A percentile compares a stretch with the other conserved stretches of the same genome.
Conservation (phyloP, 768 basidiomycete species). For the Boletus reticuloceps region DNA sequence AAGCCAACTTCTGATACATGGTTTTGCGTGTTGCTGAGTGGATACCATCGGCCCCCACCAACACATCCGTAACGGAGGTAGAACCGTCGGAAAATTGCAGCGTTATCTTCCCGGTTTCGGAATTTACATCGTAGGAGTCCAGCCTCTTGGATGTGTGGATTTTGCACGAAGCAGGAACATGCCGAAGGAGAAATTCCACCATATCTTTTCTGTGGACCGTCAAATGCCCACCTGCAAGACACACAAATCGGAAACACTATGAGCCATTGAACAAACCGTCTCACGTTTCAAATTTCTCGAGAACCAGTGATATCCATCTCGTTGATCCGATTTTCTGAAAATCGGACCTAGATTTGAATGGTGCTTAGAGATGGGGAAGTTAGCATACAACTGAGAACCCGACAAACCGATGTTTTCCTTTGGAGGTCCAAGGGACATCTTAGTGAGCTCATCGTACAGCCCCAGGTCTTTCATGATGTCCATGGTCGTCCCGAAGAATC, state of each 20-base stretch:
- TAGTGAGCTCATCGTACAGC: slow-evolving; percentile 32
- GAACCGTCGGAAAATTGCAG: slow-evolving; percentile 40
- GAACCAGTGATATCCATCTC: slow-evolving; percentile 29
- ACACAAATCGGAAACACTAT: neutral
- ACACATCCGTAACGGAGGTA: slow-evolving; percentile 35
- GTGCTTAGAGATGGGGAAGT: neutral
- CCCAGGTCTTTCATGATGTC: slow-evolving; percentile 39
- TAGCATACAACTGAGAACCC: no score
- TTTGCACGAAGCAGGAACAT: slow-evolving; percentile 26
- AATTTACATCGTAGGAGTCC: slow-evolving; percentile 23
- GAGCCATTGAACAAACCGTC: neutral
- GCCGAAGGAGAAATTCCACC: slow-evolving; percentile 31
- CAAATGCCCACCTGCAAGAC: slow-evolving; percentile 26
- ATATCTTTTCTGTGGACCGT: slow-evolving; percentile 39
- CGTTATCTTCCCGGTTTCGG: slow-evolving; percentile 22
- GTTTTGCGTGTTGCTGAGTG: slow-evolving; percentile 33
- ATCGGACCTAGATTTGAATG: slow-evolving; percentile 15
- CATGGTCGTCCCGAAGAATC: slow-evolving; percentile 47
- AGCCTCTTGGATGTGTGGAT: slow-evolving; percentile 38
- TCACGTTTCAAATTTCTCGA: slow-evolving; percentile 25
- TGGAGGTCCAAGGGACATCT: slow-evolving; percentile 14
- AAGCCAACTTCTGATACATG: slow-evolving; percentile 23
- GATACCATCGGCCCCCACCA: slow-evolving; percentile 45
- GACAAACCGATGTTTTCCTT: slow-evolving; percentile 21
- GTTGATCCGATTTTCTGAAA: slow-evolving; percentile 35